Evolutionary conservation across 1,139 yeast species (phyloP), one percentile per base, ranked within the genome.

Genomic region (Taphrina betulina): DNA sequence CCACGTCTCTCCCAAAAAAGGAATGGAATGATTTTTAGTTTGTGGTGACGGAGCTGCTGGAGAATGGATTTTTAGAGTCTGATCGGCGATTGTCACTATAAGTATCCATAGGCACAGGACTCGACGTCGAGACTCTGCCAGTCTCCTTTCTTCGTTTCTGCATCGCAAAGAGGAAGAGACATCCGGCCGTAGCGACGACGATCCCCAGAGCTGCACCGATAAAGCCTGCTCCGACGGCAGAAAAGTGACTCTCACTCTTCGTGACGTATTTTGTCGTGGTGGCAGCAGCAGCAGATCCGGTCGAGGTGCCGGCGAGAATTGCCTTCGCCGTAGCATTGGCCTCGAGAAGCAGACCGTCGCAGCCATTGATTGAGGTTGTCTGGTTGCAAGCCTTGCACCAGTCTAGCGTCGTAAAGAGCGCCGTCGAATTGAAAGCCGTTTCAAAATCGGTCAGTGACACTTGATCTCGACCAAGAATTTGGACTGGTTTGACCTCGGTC

Each of bases 341-440:
- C 3, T 41, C 43, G 26, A 41, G 45, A 45, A 50, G 10, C n/a
- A 50, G 40, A 22, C 33, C 14, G 29, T 52, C 43, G 37, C 56
- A 52, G 31, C 31, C 37, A 8, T 34, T 41, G 43, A 43, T 52
- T 12, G 40, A 40, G 22, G 28, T 26, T 3, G 40, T 35, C 37
- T 52, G 56, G 8, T 52, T 52, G 20, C 56, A 52, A 2, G 46
- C 50, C 22, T 20, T 34, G 29, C 56, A 52, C 56, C 56, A 52
- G 20, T 52, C 56, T 16, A 35, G 42, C 26, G 50, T 42, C 26
- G 43, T 23, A 17, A 34, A 28, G 10, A 52, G 45, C n/a, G 43
- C 50, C 17, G 50, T 35, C 17, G 50, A 19, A 16, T 52, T 43
- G 43, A 52, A 42, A 10, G 43, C 45, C 14, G 28, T 16, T 5